Evolutionary conservation across 495 filamentous ascomycete species (phyloP).

Genomic region (Annulohypoxylon moriforme): DNA sequence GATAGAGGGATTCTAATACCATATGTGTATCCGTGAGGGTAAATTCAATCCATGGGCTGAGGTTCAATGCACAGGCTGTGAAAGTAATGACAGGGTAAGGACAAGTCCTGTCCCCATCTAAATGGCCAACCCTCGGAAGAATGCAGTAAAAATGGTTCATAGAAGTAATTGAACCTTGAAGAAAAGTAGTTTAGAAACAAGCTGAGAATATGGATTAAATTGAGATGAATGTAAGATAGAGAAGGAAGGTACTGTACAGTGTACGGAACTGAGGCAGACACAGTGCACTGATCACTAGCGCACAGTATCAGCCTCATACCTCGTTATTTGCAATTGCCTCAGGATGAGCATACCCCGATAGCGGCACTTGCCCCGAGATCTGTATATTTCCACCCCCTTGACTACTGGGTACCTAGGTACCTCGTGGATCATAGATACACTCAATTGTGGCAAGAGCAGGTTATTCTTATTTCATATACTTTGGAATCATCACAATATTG

Average conservation of each 20-base stretch:
- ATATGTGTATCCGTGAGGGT: neutral
- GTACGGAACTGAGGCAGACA: neutral
- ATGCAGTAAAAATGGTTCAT: neutral
- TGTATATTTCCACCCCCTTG: neutral
- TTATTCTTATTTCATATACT: too few species aligned
- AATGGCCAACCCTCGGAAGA: neutral
- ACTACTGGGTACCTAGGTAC: too few species aligned
- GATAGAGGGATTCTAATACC: neutral
- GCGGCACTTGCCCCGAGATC: neutral
- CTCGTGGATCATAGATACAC: too few species aligned
- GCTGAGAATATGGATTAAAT: too few species aligned
- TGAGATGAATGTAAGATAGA: neutral
- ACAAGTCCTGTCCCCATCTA: neutral
- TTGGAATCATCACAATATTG: too few species aligned
- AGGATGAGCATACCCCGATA: neutral
- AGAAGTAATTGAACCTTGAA: neutral
- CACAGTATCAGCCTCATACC: neutral
- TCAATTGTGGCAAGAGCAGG: too few species aligned
- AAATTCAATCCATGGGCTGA: neutral
- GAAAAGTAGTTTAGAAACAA: neutral
- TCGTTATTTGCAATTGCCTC: neutral
- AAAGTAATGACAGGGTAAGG: neutral
- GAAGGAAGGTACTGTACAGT: neutral
- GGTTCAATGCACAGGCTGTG: neutral
- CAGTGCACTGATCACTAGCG: too few species aligned